Evolutionary conservation across 2,329 filamentous ascomycete species (phyloP).

Genomic region (Fusarium sp.): DNA sequence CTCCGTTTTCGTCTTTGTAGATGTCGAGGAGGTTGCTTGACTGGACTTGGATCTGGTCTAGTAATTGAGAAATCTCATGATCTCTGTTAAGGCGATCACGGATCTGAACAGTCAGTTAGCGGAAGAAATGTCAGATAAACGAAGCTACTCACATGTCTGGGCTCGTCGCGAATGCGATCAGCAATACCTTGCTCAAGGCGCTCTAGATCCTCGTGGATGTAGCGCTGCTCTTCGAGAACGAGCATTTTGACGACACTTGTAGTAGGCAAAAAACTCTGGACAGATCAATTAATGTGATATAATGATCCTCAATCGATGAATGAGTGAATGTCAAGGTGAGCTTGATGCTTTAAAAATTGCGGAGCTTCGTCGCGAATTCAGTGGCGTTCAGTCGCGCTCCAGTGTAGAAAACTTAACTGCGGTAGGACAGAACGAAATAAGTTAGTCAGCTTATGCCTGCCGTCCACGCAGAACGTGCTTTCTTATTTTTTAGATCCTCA

Average conservation of each 20-base stretch:
- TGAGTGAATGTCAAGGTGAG: slow-evolving; percentile 28
- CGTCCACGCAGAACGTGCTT: background rate
- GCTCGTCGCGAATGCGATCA: slow-evolving; percentile 89
- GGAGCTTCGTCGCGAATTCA: slow-evolving; percentile 46
- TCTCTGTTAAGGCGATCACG: slow-evolving; percentile 90
- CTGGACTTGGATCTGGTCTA: slow-evolving; percentile 88
- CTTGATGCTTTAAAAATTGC: slow-evolving; percentile 46
- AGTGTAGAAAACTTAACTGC: slow-evolving; percentile 7
- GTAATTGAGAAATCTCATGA: slow-evolving; percentile 89
- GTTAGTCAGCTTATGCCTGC: background rate
- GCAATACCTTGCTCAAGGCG: slow-evolving; percentile 93
- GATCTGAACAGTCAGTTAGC: slow-evolving; percentile 67
- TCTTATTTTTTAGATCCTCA: background rate
- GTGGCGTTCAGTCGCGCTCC: slow-evolving; percentile 41
- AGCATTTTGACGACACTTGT: slow-evolving; percentile 67
- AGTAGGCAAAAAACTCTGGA: background rate
- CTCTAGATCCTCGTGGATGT: slow-evolving; percentile 96
- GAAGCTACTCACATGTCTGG: slow-evolving; percentile 76
- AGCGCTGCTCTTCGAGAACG: slow-evolving; percentile 92
- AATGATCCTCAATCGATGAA: background rate
- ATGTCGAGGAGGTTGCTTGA: slow-evolving; percentile 83
- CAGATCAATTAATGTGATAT: background rate
- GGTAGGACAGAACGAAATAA: background rate
- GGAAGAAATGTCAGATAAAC: background rate
- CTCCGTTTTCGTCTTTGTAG: slow-evolving; percentile 82